These are phyloP conservation scores for Peronospora destructor DNA, from an alignment of 352 stramenopile species.

Conservation along the genomic window DNA sequence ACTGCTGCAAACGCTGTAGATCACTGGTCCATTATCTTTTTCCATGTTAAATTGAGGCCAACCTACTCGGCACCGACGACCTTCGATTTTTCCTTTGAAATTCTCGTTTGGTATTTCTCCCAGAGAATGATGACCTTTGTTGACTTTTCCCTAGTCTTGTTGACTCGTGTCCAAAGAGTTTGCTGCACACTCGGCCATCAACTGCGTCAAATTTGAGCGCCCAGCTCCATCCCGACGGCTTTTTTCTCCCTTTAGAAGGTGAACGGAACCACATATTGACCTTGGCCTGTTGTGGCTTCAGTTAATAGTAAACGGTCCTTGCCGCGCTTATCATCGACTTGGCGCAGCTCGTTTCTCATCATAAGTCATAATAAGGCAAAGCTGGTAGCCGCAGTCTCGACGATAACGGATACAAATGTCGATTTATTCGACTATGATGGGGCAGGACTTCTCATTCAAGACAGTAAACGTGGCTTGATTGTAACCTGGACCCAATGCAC, in stretches of 20 bases:
- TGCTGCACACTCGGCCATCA: conserved; percentile 25
- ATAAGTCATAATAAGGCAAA: neutral
- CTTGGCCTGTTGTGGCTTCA: conserved; percentile 21
- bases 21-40: too few relatives aligned
- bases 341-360: neutral
- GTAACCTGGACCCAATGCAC: neutral
- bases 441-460: neutral
- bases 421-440: neutral
- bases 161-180: conserved; percentile 26
- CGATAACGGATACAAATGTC: conserved; percentile 1
- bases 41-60: too few relatives aligned
- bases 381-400: too few relatives aligned
- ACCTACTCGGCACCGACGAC: neutral
- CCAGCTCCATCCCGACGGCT: conserved; percentile 18
- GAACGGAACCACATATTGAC: conserved; percentile 46
- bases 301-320: neutral
- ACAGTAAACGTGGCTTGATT: neutral
- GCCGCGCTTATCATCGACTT: neutral
- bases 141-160: conserved; percentile 36
- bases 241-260: conserved; percentile 45
- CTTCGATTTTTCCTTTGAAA: conserved; percentile 19
- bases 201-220: conserved; percentile 19
- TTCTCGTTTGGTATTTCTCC: conserved; percentile 50
- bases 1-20: conserved; percentile 53
- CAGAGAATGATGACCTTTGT: conserved; percentile 31